Conservation (phyloP, 441 rosid species). For the Brassica hybrid region DNA sequence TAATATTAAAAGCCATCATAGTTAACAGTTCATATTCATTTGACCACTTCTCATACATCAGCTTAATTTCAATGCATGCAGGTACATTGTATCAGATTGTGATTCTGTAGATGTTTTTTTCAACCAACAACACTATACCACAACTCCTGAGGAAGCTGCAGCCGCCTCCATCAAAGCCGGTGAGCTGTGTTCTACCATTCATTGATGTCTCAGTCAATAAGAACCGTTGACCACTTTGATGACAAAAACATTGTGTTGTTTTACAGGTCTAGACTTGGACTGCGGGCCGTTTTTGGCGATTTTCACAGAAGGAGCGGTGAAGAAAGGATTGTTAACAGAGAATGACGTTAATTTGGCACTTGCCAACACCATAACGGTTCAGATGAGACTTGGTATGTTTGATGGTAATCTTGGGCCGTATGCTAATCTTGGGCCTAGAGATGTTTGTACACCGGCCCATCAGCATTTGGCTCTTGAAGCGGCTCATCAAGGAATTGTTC, state of each 20-base stretch:
- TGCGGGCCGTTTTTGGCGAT: conserved; percentile 87
- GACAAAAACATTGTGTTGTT: conserved; percentile 3
- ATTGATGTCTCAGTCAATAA: background rate
- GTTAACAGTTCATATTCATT: conserved; percentile 15
- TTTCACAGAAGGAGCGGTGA: conserved; percentile 72
- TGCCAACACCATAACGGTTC: conserved; percentile 68
- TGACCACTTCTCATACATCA: background rate
- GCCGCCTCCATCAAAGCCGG: conserved; percentile 78
- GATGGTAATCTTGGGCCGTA: conserved; percentile 65
- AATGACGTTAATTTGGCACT: conserved; percentile 60
- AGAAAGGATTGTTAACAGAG: conserved; percentile 46
- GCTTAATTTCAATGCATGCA: conserved; percentile 17
- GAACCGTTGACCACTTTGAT: background rate
- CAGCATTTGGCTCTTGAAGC: conserved; percentile 67
- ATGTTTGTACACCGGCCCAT: conserved; percentile 65
- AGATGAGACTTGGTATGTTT: conserved; percentile 80
- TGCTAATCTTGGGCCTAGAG: conserved; percentile 68
- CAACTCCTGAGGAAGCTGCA: conserved; percentile 72
- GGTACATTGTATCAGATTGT: conserved; percentile 82
- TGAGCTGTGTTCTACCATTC: conserved; percentile 9
- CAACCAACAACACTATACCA: conserved; percentile 63
- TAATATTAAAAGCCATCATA: conserved; percentile 33
- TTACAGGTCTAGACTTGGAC: conserved; percentile 65
- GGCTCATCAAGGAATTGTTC: conserved; percentile 74
- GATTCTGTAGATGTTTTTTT: conserved; percentile 71